phyloP scores from a whole-genome alignment of 2,329 filamentous ascomycete genomes.

The Aspergillus latus region DNA sequence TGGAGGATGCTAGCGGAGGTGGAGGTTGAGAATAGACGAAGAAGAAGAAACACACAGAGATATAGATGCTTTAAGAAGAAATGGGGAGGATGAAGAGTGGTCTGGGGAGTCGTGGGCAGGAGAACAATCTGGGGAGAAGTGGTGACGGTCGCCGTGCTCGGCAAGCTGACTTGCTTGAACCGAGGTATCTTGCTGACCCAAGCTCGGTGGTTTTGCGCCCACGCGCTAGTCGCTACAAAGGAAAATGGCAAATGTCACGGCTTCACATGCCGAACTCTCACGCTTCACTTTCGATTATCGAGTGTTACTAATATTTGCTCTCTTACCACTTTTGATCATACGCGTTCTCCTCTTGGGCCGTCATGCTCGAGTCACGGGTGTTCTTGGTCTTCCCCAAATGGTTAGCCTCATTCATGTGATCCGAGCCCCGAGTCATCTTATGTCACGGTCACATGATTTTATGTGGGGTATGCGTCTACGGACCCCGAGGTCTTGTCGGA shows the following conservation, averaged over 20 bases:
- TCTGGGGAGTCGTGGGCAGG: conserved; percentile 20
- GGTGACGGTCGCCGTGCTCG: conserved; percentile 30
- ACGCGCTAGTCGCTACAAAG: conserved; percentile 17
- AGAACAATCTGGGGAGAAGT: conserved; percentile 20
- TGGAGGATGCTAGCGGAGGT: conserved; percentile 8
- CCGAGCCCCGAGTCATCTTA: conserved; percentile 1
- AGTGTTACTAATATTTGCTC: background rate
- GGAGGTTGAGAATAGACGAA: conserved; percentile 10
- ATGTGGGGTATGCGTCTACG: background rate
- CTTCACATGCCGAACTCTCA: conserved; percentile 37
- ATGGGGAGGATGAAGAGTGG: conserved; percentile 16
- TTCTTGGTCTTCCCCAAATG: background rate
- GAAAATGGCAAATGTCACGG: conserved; percentile 26
- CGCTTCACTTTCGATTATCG: background rate
- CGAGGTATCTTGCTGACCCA: conserved; percentile 32
- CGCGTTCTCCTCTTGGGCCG: background rate
- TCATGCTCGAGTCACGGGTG: background rate
- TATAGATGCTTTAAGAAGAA: conserved; percentile 12
- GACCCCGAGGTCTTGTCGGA: background rate
- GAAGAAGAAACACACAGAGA: conserved; percentile 18
- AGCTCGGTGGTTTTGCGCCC: conserved; percentile 22
- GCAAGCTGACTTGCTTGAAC: conserved; percentile 28
- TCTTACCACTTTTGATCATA: background rate
- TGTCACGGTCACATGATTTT: background rate
- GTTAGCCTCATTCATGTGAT: conserved; percentile 3